Evolutionary conservation across 805 yeast genomes (phyloP), one percentile per base, ranked within the genome.

Genomic region (Suhomyces prunicola): DNA sequence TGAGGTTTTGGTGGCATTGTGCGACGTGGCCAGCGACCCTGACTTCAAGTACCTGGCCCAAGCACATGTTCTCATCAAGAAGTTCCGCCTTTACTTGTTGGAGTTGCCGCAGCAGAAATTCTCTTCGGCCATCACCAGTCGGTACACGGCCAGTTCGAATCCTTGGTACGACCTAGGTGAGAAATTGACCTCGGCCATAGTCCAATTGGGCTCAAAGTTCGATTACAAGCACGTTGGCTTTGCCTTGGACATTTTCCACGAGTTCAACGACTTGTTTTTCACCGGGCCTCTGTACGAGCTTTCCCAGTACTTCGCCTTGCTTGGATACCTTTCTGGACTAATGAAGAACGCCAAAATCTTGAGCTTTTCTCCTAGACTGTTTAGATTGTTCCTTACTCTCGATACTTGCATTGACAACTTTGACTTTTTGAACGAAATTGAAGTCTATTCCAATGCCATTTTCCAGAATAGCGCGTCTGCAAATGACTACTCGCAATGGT

Each of bases 1-100:
- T 53, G 88, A 86, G 56, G 77, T 80, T 5, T 69, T 86, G 54
- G 58, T 80, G 45, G 87, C 90, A 0, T 66, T 87, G 26, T 81
- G 86, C 54, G 71, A 72, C 26, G 69, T 76, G 9, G 62, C 77
- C 4, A 52, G 53, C 5, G 68, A 72, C 6, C 42, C 42, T 1
- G 61, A 66, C 8, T 54, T 66, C 47, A 68, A 67, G 35, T 58
- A 61, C 23, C 62, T 65, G 1, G 60, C 57, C 5, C 79, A 78
- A 46, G 83, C 81, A 12, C 62, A 66, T 4, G 52, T 75, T 26
- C 61, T 84, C 17, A 60, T 80, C n/a, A 64, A 72, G 8, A 77
- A 79, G 46, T 65, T 84, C 48, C 56, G 74, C 3, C 64, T 73
- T 1, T 83, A 83, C 58, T 76, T 85, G 33, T 56, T 72, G 39